These are phyloP conservation scores for Huntiella omanensis DNA, from an alignment of 2,329 filamentous ascomycete genomes.

Conservation along the genomic window DNA sequence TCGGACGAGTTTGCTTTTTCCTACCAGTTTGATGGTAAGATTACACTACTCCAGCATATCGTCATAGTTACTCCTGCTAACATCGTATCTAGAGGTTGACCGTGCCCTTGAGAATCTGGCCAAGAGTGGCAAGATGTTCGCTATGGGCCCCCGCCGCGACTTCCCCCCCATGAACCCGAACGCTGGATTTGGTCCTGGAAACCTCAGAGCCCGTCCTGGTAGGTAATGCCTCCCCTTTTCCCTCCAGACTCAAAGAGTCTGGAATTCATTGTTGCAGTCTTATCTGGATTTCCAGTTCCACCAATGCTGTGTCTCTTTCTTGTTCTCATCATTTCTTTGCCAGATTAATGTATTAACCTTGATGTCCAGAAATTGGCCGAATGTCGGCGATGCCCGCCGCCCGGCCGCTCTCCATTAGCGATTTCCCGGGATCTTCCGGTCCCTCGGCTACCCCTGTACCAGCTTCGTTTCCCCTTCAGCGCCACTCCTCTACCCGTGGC, in stretches of 20 bases:
- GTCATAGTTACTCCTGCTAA: neutral
- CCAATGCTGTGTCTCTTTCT: no score
- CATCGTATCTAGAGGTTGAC: slow-evolving; percentile 55
- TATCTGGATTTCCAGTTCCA: no score
- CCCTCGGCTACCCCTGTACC: slow-evolving; percentile 26
- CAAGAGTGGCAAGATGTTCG: slow-evolving; percentile 91
- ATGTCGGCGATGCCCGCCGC: slow-evolving; percentile 29
- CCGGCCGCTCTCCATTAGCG: slow-evolving; percentile 69
- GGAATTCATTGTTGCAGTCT: no score
- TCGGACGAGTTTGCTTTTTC: slow-evolving; percentile 68
- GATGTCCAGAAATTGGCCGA: slow-evolving; percentile 43
- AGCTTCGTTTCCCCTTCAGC: slow-evolving; percentile 33
- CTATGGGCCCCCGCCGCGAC: slow-evolving; percentile 56
- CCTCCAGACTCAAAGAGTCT: neutral
- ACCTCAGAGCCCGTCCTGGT: slow-evolving; percentile 15
- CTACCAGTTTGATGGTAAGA: slow-evolving; percentile 75
- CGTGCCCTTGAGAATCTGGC: slow-evolving; percentile 86
- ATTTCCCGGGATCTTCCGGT: slow-evolving; percentile 55
- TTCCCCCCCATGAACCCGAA: slow-evolving; percentile 41
- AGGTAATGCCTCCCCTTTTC: slow-evolving; percentile 14
- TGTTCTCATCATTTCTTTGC: no score
- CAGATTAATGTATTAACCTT: no score
- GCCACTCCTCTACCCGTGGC: slow-evolving; percentile 28
- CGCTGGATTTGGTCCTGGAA: slow-evolving; percentile 20
- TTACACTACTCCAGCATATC: no score